Conservation (phyloP, 2,329 filamentous ascomycete species). For the Aspergillus sp. region DNA sequence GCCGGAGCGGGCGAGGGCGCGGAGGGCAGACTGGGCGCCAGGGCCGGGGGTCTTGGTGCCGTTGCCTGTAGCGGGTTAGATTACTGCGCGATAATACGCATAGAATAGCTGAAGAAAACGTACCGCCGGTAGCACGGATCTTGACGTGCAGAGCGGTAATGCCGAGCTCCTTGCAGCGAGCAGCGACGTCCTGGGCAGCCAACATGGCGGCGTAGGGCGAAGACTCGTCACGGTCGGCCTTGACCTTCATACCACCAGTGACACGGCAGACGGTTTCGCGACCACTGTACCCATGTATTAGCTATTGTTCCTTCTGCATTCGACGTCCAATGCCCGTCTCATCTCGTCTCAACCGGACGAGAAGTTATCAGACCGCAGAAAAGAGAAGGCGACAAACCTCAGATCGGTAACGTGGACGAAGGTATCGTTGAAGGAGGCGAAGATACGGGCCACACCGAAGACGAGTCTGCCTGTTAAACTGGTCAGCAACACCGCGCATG, state of each 20-base stretch:
- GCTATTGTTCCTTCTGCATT: constrained; percentile 1
- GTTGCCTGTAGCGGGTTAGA: constrained; percentile 54
- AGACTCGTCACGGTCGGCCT: constrained; percentile 99
- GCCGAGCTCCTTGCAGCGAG: constrained; percentile 75
- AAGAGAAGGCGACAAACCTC: constrained; percentile 63
- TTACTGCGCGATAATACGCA: not conserved
- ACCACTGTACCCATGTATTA: constrained; percentile 53
- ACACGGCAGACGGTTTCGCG: constrained; percentile 99
- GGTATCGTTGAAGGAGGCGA: constrained; percentile 88
- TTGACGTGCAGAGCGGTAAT: constrained; percentile 99
- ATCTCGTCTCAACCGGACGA: no score
- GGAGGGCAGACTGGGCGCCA: constrained; percentile 97
- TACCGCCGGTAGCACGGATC: constrained; percentile 98
- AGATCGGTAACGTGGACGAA: constrained; percentile 99
- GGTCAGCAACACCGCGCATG: constrained; percentile 6
- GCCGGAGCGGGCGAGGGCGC: constrained; percentile 94
- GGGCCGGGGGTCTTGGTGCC: constrained; percentile 99
- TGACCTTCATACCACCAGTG: constrained; percentile 99
- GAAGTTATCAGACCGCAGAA: no score
- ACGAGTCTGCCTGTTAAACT: constrained; percentile 70
- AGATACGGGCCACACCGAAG: constrained; percentile 96
- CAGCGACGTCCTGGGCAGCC: constrained; percentile 95
- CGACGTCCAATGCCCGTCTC: not conserved
- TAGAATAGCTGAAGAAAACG: constrained; percentile 21
- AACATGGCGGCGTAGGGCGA: constrained; percentile 99